Percentiles rank a stretch among this genome's conserved stretches.
phyloP scores from a whole-genome alignment of 441 rosid species.

The Sinapis alba region DNA sequence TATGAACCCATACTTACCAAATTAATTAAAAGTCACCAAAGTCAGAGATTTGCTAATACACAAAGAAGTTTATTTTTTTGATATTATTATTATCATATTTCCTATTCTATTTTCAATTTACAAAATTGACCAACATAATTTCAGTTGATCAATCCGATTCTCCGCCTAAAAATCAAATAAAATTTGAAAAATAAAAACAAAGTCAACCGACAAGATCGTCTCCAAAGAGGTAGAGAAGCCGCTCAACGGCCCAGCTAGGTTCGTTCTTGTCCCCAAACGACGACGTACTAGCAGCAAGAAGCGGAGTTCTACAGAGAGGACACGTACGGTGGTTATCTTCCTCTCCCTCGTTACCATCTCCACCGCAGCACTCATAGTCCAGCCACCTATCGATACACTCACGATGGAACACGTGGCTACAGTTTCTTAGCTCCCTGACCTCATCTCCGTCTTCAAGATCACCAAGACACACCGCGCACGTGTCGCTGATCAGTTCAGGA shows the following conservation, averaged over 20 bases:
- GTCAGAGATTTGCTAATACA: not conserved
- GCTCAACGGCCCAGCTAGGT: constrained; percentile 86
- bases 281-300: constrained; percentile 46
- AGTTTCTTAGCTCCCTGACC: constrained; percentile 78
- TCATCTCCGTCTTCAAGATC: constrained; percentile 49
- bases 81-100: constrained; percentile 1
- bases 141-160: not conserved
- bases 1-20: not conserved
- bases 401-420: constrained; percentile 77
- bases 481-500: constrained; percentile 43
- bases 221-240: constrained; percentile 71
- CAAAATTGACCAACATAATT: constrained; percentile 14
- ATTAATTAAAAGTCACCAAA: not conserved
- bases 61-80: not conserved
- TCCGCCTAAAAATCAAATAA: not conserved
- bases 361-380: constrained; percentile 42
- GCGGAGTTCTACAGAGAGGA: constrained; percentile 80
- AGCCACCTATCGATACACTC: constrained; percentile 90
- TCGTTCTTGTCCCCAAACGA: constrained; percentile 37
- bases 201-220: constrained; percentile 57
- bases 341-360: constrained; percentile 20
- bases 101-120: constrained; percentile 24
- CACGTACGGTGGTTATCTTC: constrained; percentile 59
- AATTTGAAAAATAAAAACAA: not conserved
- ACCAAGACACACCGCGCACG: constrained; percentile 76